Evolutionary conservation across 1,139 yeast genomes (phyloP), one percentile per base, ranked within the genome.

Genomic region (Pneumocystis sp.): DNA sequence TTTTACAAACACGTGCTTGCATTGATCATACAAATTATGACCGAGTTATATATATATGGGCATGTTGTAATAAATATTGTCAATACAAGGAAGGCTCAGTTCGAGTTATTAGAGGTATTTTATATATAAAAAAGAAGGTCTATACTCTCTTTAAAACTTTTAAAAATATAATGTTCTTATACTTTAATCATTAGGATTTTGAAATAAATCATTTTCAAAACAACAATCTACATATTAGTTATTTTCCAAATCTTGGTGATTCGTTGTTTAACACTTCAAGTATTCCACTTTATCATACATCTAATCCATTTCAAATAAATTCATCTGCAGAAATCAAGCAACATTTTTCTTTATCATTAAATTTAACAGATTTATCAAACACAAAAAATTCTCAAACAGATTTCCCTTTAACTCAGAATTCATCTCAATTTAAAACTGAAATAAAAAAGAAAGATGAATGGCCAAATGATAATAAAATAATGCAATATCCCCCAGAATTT

Each of bases 21-120:
- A 74, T 89, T 62, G 88, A 84, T 39, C 82, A 81, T 56, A 80
- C 85, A n/a, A 76, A 82, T 63, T 89, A 90, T 73, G 97, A 90
- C 71, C 81, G 98, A 66, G 85, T 85, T 15, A 75, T 93, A 37
- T 93, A 93, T 73, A 80, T 91, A 0, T 87, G 91, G 74, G 84
- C 84, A 1, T 93, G 98, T 76, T 77, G 80, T 62, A 80, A 83
- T 64, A 76, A 84, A 0, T 70, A 69, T 10, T 93, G 97, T 73
- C 81, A 86, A 61, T 80, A 87, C 68, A 81, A 25, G 12, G 57
- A 50, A 25, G 57, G 57, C 21, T 25, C 57, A 10, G 83, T 70
- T 79, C 82, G 29, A 96, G 96, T 2, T 78, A 86, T 90, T 63
- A 79, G 96, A 73, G 96, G 95, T 4, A 79, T 90, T 2, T 77